Evolutionary conservation across 176 grass and related monocot genomes (phyloP).

Genomic region (Paspalum vaginatum): DNA sequence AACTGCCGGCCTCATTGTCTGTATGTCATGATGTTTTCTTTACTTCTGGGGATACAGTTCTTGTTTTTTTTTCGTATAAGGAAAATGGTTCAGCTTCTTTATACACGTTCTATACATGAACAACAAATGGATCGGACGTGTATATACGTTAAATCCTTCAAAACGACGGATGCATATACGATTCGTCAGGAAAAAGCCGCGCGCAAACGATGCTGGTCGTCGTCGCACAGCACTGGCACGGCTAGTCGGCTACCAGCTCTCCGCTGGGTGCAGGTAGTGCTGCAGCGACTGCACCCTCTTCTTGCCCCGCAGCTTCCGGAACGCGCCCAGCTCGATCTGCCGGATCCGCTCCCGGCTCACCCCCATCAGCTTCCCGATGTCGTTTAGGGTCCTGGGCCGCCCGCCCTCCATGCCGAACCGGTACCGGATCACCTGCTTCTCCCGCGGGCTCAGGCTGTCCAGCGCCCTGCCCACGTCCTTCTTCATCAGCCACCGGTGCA

Average conservation of each 20-base stretch:
- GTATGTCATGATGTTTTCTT: not conserved
- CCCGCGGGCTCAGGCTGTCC: conserved; percentile 64
- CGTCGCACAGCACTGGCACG: not conserved
- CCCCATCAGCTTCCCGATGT: conserved; percentile 70
- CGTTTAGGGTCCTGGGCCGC: conserved; percentile 68
- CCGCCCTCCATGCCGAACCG: conserved; percentile 80
- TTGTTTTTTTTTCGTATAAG: not conserved
- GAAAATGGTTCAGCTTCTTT: conserved; percentile 29
- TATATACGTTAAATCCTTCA: conserved; percentile 30
- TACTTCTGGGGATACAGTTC: not conserved
- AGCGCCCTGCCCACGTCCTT: conserved; percentile 65
- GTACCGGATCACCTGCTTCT: conserved; percentile 67
- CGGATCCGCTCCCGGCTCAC: conserved; percentile 91
- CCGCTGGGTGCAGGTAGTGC: conserved; percentile 59
- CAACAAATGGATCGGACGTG: not conserved
- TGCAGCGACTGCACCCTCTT: conserved; percentile 63
- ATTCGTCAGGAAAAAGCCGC: conserved; percentile 1
- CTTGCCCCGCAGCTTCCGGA: conserved; percentile 83
- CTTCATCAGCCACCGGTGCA: conserved; percentile 72
- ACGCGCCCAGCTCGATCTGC: conserved; percentile 78
- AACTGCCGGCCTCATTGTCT: not conserved
- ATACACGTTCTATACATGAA: conserved; percentile 5
- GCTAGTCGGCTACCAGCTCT: conserved; percentile 56
- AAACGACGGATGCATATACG: not conserved
- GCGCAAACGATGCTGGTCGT: not conserved